These are phyloP conservation scores for Sporothrix pseudoabietina DNA, from an alignment of 2,329 filamentous ascomycete genomes.

Conservation along the genomic window DNA sequence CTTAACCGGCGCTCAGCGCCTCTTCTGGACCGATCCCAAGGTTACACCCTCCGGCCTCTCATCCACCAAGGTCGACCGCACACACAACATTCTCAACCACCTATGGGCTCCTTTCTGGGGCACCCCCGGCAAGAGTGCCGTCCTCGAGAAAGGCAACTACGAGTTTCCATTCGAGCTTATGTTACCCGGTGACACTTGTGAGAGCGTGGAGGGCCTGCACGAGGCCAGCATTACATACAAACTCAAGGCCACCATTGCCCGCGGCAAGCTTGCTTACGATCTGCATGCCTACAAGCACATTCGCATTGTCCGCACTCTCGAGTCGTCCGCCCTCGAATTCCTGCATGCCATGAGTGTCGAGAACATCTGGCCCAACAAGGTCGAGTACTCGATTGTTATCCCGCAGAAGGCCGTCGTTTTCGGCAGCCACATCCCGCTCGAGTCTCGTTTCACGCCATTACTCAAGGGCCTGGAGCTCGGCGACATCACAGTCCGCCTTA, in stretches of 20 bases:
- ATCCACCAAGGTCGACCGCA: constrained; percentile 61
- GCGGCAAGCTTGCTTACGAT: constrained; percentile 87
- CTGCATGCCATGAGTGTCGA: constrained; percentile 92
- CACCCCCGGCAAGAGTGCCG: constrained; percentile 57
- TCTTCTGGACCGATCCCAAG: constrained; percentile 59
- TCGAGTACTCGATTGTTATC: constrained; percentile 91
- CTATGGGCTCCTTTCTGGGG: constrained; percentile 69
- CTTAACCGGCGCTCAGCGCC: constrained; percentile 68
- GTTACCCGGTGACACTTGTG: constrained; percentile 71
- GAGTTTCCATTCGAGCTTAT: constrained; percentile 79
- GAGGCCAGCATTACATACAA: constrained; percentile 89
- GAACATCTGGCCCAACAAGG: constrained; percentile 96
- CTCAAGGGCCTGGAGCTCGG: constrained; percentile 86
- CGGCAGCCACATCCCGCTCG: constrained; percentile 79
- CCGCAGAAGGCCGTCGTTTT: constrained; percentile 94
- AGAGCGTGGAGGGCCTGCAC: constrained; percentile 86
- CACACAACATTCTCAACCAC: constrained; percentile 65
- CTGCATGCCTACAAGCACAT: constrained; percentile 77
- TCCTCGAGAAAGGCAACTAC: constrained; percentile 73
- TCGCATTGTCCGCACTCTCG: constrained; percentile 75
- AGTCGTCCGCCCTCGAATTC: constrained; percentile 74
- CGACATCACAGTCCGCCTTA: constrained; percentile 76
- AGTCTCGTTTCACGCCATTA: constrained; percentile 84
- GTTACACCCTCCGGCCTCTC: constrained; percentile 61
- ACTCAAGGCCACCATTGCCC: constrained; percentile 83